Evolutionary conservation across 1,284 basidiomycete genomes (phyloP).

Genomic region (Apiotrichum gamsii): DNA sequence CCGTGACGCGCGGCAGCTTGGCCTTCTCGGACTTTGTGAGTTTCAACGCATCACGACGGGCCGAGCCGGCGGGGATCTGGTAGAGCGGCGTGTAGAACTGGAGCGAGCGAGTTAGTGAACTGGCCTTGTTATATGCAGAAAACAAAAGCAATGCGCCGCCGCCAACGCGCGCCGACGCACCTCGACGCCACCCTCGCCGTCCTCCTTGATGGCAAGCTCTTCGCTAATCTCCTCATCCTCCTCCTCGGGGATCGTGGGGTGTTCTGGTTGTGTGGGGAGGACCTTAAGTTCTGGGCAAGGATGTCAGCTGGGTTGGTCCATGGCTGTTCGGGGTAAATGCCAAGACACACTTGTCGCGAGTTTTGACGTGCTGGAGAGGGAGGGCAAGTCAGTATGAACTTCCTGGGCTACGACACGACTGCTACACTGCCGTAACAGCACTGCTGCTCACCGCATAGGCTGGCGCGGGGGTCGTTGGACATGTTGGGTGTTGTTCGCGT

Average conservation of each 20-base stretch:
- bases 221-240: constrained; percentile 48
- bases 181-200: constrained; percentile 59
- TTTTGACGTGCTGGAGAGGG: constrained; percentile 72
- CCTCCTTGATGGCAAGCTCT: constrained; percentile 30
- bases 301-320: too few species aligned
- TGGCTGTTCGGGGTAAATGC: neutral
- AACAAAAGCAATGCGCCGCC: neutral
- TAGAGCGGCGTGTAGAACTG: constrained; percentile 84
- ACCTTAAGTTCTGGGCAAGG: constrained; percentile 70
- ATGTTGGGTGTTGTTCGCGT: constrained; percentile 17
- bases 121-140: too few species aligned
- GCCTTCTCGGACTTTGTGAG: constrained; percentile 92
- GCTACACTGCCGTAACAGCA: too few species aligned
- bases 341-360: constrained; percentile 47
- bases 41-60: constrained; percentile 78
- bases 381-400: neutral
- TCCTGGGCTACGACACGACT: too few species aligned
- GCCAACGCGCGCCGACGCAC: constrained; percentile 46
- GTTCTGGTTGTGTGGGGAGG: constrained; percentile 80
- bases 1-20: constrained; percentile 86
- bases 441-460: constrained; percentile 45
- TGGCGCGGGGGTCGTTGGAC: constrained; percentile 36
- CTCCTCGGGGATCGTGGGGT: constrained; percentile 53
- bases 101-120: neutral
- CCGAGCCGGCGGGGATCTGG: constrained; percentile 88